phyloP scores from a whole-genome alignment of 805 yeast species.

The Saccharomycopsis schoenii region DNA sequence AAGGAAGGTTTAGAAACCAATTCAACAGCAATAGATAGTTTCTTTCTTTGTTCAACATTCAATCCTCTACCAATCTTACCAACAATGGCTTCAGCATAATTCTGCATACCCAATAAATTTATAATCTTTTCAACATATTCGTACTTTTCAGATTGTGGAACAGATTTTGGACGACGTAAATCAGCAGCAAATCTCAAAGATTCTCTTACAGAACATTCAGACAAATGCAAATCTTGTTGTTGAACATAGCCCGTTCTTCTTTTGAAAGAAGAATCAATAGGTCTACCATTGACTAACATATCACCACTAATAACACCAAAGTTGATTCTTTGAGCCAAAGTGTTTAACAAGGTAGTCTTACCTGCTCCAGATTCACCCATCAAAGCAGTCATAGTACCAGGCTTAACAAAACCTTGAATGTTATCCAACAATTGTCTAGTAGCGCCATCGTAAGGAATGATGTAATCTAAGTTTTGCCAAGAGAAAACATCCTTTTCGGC shows the following conservation, averaged over 20 bases:
- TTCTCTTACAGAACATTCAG: conserved; percentile 56
- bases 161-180: conserved; percentile 55
- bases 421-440: conserved; percentile 38
- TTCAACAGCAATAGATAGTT: conserved; percentile 62
- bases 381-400: conserved; percentile 52
- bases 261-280: conserved; percentile 42
- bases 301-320: conserved; percentile 48
- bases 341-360: conserved; percentile 48
- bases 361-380: conserved; percentile 57
- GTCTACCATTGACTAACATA: conserved; percentile 46
- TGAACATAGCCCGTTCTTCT: conserved; percentile 65
- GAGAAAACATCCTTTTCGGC: conserved; percentile 42
- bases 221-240: conserved; percentile 65
- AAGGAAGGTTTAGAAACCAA: conserved; percentile 59
- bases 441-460: conserved; percentile 34
- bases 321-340: conserved; percentile 42
- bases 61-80: conserved; percentile 69
- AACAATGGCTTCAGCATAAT: conserved; percentile 66
- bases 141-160: conserved; percentile 47
- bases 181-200: conserved; percentile 63
- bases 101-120: conserved; percentile 54
- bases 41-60: conserved; percentile 60
- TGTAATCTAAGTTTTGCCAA: conserved; percentile 58
- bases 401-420: conserved; percentile 54
- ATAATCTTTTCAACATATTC: conserved; percentile 63